Evolutionary conservation across 148 eudicot species (phyloP), one percentile per base, ranked within the genome.

Genomic region (Persicaria tinctoria): DNA sequence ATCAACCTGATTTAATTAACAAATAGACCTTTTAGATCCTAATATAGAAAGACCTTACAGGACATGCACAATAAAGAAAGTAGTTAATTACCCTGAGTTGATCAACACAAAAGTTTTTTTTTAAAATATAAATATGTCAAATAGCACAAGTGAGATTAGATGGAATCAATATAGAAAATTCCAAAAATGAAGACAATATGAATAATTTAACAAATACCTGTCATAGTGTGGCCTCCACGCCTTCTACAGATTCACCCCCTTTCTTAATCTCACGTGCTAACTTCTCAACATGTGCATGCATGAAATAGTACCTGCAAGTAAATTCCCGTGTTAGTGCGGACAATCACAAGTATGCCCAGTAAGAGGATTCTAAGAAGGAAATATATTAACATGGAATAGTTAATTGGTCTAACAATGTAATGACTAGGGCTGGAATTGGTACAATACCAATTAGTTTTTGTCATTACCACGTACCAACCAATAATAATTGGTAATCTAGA

Each of bases 241-340:
- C 98, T 81, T 93, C 94, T 16, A 93, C 94, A n/a, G 98, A 88
- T 55, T 93, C 89, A 66, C 90, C 98, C 73, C 98, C 98, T 80
- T 91, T 89, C 84, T 82, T 80, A 53, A 93, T 93, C 84, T 89
- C 91, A 64, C 89, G 85, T 47, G 98, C 98, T 51, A 93, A 84
- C 84, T 85, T 89, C 80, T 86, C 91, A 38, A 93, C 97, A 82
- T 93, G 97, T 74, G 97, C 97, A 77, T 89, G 91, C 93, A 89
- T 93, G 74, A 97, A 93, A 77, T 91, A 89, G 82, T 93, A 93
- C 82, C 98, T 93, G 79, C 5, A 38, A 12, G 0, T 32, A 17
- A 32, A n/a, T 32, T 11, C 45, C 9, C 23, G 4, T 1, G 46
- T 32, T 38, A 32, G 17, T 64, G 3, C 38, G 16, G n/a, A 50